Evolutionary conservation across 208 protist genomes (phyloP), one percentile per base, ranked within the genome.

Genomic region (Leishmania lainsoni): DNA sequence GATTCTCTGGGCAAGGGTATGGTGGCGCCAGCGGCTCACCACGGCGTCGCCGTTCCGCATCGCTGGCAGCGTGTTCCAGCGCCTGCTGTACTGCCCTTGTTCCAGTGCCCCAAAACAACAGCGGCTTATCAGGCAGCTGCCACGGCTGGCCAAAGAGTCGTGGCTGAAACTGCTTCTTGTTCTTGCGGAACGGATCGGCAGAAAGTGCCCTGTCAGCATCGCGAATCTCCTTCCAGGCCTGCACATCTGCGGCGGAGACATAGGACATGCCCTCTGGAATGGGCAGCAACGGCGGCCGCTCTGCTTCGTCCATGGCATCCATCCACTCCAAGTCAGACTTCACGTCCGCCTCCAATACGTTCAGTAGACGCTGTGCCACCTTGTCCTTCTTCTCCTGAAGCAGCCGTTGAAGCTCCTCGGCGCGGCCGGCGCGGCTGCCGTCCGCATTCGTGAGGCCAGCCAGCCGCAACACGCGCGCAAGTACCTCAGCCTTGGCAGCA

Each of bases 101-200:
- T 22, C 94, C 94, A 0, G 94, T 97, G 42, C 94, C 94, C 92
- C 94, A 97, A 83, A 97, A 97, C 8, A 97, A 86, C 83, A 94
- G 85, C 56, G 93, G 94, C 84, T 91, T 90, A 80, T 95, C 92
- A 29, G 94, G 92, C 52, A 95, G 79, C 20, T 86, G 84, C 88
- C 94, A 94, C 49, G 86, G 81, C 85, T 96, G 92, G 26, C 91
- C 92, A 66, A 97, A 82, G 12, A 97, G 79, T 20, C 86, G 83
- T 26, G 93, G 85, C 81, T 91, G 85, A 45, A 94, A 93, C 35
- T 61, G 74, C 16, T 73, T 75, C 72, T 86, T 87, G 45, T 76
- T 73, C 75, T 88, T 84, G 48, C 78, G 81, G 59, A 97, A 97
- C 8, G 94, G 94, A 76, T 94, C 90, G 1, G 76, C 87, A n/a